Percentiles rank a stretch among this genome's conserved stretches.
These are phyloP conservation scores for Pseudozyma sp. DNA, from an alignment of 1,284 basidiomycete species.

Conservation along the genomic window DNA sequence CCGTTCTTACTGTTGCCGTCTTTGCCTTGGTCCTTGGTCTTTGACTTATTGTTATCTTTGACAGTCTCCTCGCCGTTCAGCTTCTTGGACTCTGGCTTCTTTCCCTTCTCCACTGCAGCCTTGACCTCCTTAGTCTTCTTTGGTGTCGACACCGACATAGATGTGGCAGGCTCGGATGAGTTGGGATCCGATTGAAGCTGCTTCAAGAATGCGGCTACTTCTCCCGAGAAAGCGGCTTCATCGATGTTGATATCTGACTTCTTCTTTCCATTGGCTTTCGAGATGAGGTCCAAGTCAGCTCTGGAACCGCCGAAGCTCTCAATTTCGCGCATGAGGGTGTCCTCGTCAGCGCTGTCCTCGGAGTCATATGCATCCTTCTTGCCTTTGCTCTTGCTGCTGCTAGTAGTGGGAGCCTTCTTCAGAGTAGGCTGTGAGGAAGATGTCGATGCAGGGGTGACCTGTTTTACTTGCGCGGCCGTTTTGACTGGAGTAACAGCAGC, in stretches of 20 bases:
- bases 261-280: slow-evolving; percentile 32
- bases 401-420: slow-evolving; percentile 13
- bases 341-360: slow-evolving; percentile 47
- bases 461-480: background rate
- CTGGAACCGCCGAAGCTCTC: slow-evolving; percentile 45
- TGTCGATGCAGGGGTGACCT: background rate
- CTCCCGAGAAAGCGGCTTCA: slow-evolving; percentile 34
- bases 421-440: slow-evolving; percentile 24
- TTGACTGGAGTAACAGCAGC: slow-evolving; percentile 5
- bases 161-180: slow-evolving; percentile 16
- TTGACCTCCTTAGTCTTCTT: slow-evolving; percentile 19
- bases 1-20: background rate
- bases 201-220: slow-evolving; percentile 44
- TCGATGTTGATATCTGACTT: slow-evolving; percentile 38
- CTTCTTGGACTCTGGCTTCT: slow-evolving; percentile 22
- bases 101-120: slow-evolving; percentile 8
- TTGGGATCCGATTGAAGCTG: slow-evolving; percentile 30
- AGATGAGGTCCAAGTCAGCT: slow-evolving; percentile 47
- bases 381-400: slow-evolving; percentile 10
- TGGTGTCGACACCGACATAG: slow-evolving; percentile 1
- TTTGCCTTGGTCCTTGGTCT: slow-evolving; percentile 14
- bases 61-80: background rate
- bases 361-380: slow-evolving; percentile 38
- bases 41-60: slow-evolving; percentile 22
- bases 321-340: slow-evolving; percentile 45